Evolutionary conservation across 2,329 filamentous ascomycete genomes (phyloP), one percentile per base, ranked within the genome.

Genomic region (Aspergillus sp.): DNA sequence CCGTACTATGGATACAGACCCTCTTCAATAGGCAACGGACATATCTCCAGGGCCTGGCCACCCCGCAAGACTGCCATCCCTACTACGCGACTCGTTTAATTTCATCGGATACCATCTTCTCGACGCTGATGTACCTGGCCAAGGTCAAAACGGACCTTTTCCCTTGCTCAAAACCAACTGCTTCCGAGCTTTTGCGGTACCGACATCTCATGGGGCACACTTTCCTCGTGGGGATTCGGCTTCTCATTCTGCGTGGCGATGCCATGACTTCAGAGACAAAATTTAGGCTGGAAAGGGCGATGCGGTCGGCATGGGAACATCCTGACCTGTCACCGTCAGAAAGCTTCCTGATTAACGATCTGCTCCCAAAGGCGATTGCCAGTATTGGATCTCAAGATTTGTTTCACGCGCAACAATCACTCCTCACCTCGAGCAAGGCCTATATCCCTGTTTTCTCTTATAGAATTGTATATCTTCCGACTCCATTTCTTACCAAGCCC

Each of bases 11-110:
- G 73, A 70, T 74, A 52, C 73, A 73, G 55, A 68, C 68, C 7
- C 68, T 75, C 7, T 74, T 73, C 59, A 72, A 74, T 58, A 54
- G 71, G 23, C 71, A 75, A 57, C 67, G 73, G 51, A 66, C 68
- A 40, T 72, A 73, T 59, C 57, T 75, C 9, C 69, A 66, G 49
- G 72, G 70, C 1, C 56, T 65, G 54, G 63, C 64, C 2, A 68
- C 64, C 8, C 52, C 68, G 3, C 56, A 62, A 11, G 71, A 72
- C 55, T 70, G 68, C 49, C 67, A 70, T 46, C 67, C 68, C 4
- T 68, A 67, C 52, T 63, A 72, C 17, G 43, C 66, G 3, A 65
- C 68, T 14, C 72, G 65, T 53, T 59, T 74, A 3, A 55, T 75
- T 11, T 69, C 72, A 23, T 62, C 66, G 11, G 70, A 73, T 17